Base-by-base conservation (phyloP, 164 flowering plant species). In the Vitis rupestris region DNA sequence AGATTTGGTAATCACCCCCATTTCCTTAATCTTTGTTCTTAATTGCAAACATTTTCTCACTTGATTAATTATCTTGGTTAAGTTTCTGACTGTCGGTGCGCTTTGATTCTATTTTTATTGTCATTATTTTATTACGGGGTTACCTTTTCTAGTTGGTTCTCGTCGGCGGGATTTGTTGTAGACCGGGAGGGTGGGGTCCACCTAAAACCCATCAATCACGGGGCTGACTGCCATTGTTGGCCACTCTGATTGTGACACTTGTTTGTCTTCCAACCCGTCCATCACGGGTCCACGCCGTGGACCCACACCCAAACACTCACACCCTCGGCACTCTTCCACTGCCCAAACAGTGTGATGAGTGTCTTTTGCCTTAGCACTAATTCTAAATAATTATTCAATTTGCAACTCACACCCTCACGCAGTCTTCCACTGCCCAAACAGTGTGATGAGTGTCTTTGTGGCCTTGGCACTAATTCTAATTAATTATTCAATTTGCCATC, bases 1-100 rank as follows among this genome's bases (percentile, higher is more conserved):
- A 81, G 84, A 61, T 94, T 94, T 60, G 99, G 99, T 94, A 86
- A 80, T 76, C 16, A 17, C 44, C 44, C 50, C 11, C 14, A 11
- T 27, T 3, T 9, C 12, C 3, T 67, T 52, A 65, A 59, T 52
- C 52, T n/a, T 30, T 15, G 44, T 50, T 9, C 47, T 48, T 14
- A 59, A 53, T 9, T 47, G 44, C 44, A 37, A 0, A 37, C 31
- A 49, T 27, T 27, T 56, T 67, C 9, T 47, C 37, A 57, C 9
- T 64, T 49, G 17, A 61, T n/a, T 60, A 68, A 50, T 54, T 51
- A 13, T 30, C 47, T 52, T 48, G 11, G 11, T 50, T 60, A 52
- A 50, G 44, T 64, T 1, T 1, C 14, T 31, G 54, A 72, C 60
- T 71, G 77, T 74, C 81, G 77, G 77, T 75, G 82, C 71, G 59